Conservation (phyloP, 257 asterid genomes). For the Solanum arcanum region DNA sequence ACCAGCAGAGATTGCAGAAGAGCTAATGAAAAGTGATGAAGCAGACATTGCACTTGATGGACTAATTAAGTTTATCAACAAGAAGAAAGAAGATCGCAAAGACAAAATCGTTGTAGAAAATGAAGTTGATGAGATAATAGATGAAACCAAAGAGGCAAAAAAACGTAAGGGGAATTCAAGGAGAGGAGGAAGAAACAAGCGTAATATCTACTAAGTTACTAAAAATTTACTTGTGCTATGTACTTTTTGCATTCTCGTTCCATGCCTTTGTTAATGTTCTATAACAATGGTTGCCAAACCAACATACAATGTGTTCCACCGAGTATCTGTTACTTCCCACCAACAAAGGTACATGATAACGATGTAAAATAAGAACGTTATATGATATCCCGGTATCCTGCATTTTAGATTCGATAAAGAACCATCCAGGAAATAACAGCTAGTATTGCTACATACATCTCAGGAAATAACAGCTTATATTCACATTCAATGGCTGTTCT, state of each 20-base stretch:
- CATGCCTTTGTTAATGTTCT: neutral
- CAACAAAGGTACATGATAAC: neutral
- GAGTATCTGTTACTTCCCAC: neutral
- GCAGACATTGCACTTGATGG: conserved; percentile 4
- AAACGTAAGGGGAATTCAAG: conserved; percentile 3
- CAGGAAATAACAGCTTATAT: neutral
- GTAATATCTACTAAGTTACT: neutral
- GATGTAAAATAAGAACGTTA: neutral
- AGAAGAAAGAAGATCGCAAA: neutral
- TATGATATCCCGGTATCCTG: neutral
- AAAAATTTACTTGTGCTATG: neutral
- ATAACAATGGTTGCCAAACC: neutral
- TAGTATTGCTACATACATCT: neutral
- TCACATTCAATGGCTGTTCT: neutral
- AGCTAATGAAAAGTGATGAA: conserved; percentile 7
- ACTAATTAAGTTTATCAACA: neutral
- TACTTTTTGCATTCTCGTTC: neutral
- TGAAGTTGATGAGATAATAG: neutral
- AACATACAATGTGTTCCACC: neutral
- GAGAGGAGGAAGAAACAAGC: conserved; percentile 4
- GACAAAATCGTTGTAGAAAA: neutral
- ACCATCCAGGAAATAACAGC: neutral
- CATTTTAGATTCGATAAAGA: neutral
- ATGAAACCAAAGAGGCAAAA: neutral
- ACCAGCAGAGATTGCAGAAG: conserved; percentile 18